phyloP scores from a whole-genome alignment of 345 rosid genomes.

The Trapa incisa region DNA sequence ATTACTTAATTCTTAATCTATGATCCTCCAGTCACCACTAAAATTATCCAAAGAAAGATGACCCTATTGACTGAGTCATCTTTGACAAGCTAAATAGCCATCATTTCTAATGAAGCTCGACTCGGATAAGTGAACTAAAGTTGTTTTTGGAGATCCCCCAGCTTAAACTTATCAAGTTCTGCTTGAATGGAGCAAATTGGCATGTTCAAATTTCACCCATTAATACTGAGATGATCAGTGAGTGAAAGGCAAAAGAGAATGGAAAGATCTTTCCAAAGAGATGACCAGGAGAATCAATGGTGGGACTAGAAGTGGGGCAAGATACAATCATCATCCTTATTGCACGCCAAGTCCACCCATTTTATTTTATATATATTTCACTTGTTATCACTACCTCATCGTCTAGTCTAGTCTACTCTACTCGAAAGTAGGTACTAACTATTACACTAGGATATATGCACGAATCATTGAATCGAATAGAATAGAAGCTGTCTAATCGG shows the following conservation, averaged over 20 bases:
- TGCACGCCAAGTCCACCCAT: slow-evolving; percentile 17
- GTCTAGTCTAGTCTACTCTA: neutral
- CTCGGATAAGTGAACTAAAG: neutral
- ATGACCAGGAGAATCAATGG: neutral
- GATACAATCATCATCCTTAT: slow-evolving; percentile 10
- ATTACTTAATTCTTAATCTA: neutral
- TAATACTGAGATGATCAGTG: neutral
- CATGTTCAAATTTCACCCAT: too few species aligned
- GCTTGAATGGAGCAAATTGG: too few species aligned
- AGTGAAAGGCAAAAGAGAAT: neutral
- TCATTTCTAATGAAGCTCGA: neutral
- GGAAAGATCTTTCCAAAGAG: neutral
- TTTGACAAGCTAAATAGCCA: neutral
- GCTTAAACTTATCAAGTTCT: neutral
- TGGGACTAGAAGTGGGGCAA: slow-evolving; percentile 3
- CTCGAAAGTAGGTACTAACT: neutral
- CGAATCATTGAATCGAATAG: neutral
- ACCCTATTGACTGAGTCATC: neutral
- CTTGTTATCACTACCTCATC: neutral
- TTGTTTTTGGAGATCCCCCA: neutral
- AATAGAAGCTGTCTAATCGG: neutral
- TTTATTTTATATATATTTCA: neutral
- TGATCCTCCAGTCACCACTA: neutral
- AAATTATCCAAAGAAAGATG: neutral
- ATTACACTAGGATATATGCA: neutral